These are phyloP conservation scores for Mucor sp. DNA, from an alignment of 371 early-diverging fungal species.

Conservation along the genomic window DNA sequence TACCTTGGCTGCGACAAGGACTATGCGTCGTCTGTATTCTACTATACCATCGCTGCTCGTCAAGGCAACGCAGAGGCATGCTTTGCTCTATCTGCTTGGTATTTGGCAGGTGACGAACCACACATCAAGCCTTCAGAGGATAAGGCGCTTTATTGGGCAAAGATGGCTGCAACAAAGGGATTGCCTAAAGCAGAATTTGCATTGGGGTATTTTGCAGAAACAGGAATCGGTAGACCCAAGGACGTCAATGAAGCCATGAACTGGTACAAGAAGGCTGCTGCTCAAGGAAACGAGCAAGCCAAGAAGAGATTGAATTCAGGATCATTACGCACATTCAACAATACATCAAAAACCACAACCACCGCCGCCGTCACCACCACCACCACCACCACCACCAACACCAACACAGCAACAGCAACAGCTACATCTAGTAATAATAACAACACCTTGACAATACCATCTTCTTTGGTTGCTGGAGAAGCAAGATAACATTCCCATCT, in stretches of 20 bases:
- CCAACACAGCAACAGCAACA: background rate
- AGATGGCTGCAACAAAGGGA: slow-evolving; percentile 78
- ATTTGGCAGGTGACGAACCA: slow-evolving; percentile 71
- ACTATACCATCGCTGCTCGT: slow-evolving; percentile 79
- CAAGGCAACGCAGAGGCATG: slow-evolving; percentile 86
- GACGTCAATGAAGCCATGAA: slow-evolving; percentile 65
- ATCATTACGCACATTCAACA: background rate
- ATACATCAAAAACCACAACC: background rate
- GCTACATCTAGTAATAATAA: background rate
- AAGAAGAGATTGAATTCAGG: slow-evolving; percentile 1
- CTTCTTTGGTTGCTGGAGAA: slow-evolving; percentile 7
- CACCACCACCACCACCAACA: background rate
- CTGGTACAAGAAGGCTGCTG: slow-evolving; percentile 83
- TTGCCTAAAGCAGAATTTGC: slow-evolving; percentile 85
- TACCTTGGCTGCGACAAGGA: slow-evolving; percentile 64
- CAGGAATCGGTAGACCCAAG: slow-evolving; percentile 71
- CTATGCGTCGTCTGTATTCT: slow-evolving; percentile 63
- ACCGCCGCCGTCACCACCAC: no score
- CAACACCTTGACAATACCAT: background rate
- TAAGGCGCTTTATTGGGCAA: slow-evolving; percentile 86
- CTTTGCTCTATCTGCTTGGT: slow-evolving; percentile 88
- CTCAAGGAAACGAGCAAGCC: slow-evolving; percentile 78
- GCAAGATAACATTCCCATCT: background rate
- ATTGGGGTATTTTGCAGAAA: slow-evolving; percentile 82
- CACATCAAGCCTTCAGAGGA: slow-evolving; percentile 74